Base-by-base conservation (phyloP, 345 rosid genomes). In the Brassica nigra region DNA sequence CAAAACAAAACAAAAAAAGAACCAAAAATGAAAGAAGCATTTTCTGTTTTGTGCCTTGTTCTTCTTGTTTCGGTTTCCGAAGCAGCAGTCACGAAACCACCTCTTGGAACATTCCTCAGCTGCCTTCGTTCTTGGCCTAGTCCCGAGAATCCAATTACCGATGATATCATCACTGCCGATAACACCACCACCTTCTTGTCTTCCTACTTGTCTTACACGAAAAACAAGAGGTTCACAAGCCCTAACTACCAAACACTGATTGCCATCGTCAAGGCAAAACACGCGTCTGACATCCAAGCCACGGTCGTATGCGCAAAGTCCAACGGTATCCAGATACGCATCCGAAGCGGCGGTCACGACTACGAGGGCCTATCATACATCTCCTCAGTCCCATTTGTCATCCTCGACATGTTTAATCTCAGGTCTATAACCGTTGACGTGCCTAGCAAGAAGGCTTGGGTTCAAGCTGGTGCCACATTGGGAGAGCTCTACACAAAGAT, bases 291-390 rank as follows among this genome's bases (percentile, higher is more conserved):
- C 59, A 20, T 82, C 29, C 77, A 82, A 39, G 82, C 85, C 3
- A 70, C 85, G 8, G 80, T 82, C 18, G 55, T 82, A 2, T 82
- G 85, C 62, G 71, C 85, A 20, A 82, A 82, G 23, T 4, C 31
- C 12, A 34, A 61, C 6, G 85, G 80, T 20, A 15, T 82, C 6
- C 81, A 77, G 16, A 42, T 77, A 4, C 73, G 79, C 16, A 68
- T 55, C 67, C 78, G 84, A 28, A 82, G 84, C 8, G 81, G 81
- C 3, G 84, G 84, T n/a, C 84, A 82, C 14, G 84, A 81, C 61
- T 29, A 52, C 5, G 84, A 6, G 27, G 27, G 27, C 27, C 27
- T 23, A 23, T 23, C 27, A 23, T 23, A 23, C 27, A 23, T 23
- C 27, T 23, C 27, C 27, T 23, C 27, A 23, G 27, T 23, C 27